A percentile compares a stretch with the other conserved stretches of the same genome.
Evolutionary conservation across 2,329 filamentous ascomycete species (phyloP).

Genomic region (Aspergillus sp.): DNA sequence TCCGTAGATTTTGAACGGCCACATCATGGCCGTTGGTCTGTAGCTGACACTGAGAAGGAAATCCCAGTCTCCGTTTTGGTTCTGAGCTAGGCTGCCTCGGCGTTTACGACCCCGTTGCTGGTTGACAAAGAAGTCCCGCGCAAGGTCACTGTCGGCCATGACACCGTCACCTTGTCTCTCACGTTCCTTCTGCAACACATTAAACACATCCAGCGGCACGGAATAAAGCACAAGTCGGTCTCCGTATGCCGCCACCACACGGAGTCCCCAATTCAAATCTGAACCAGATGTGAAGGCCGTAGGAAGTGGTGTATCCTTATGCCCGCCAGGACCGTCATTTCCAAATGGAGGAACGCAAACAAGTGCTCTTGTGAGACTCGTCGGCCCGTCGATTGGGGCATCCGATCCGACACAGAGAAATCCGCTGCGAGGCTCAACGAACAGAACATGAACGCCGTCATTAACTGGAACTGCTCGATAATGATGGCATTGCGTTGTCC

Average conservation of each 20-base stretch:
- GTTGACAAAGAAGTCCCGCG: slow-evolving; percentile 34
- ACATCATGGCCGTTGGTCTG: slow-evolving; percentile 39
- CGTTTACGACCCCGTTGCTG: slow-evolving; percentile 26
- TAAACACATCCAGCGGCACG: slow-evolving; percentile 58
- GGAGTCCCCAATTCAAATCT: slow-evolving; percentile 58
- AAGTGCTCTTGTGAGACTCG: slow-evolving; percentile 59
- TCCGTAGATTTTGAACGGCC: slow-evolving; percentile 53
- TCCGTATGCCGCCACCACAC: slow-evolving; percentile 58
- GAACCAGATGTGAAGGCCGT: slow-evolving; percentile 56
- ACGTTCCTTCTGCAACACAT: slow-evolving; percentile 36
- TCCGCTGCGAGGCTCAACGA: slow-evolving; percentile 59
- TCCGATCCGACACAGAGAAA: slow-evolving; percentile 62
- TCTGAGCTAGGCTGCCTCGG: slow-evolving; percentile 31
- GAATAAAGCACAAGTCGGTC: slow-evolving; percentile 59
- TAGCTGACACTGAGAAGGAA: slow-evolving; percentile 37
- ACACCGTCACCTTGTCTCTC: slow-evolving; percentile 30
- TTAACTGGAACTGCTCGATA: slow-evolving; percentile 64
- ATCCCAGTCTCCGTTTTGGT: slow-evolving; percentile 43
- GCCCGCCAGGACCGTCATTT: slow-evolving; percentile 10
- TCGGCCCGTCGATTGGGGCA: slow-evolving; percentile 57
- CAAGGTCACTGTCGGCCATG: slow-evolving; percentile 36
- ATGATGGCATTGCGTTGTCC: slow-evolving; percentile 55
- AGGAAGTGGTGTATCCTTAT: slow-evolving; percentile 39
- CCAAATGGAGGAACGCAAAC: slow-evolving; percentile 49
- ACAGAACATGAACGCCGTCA: slow-evolving; percentile 65